A percentile compares a stretch with the other conserved stretches of the same genome.
These are phyloP conservation scores for Adansonia madagascariensis DNA, from an alignment of 441 rosid genomes.

Conservation along the genomic window DNA sequence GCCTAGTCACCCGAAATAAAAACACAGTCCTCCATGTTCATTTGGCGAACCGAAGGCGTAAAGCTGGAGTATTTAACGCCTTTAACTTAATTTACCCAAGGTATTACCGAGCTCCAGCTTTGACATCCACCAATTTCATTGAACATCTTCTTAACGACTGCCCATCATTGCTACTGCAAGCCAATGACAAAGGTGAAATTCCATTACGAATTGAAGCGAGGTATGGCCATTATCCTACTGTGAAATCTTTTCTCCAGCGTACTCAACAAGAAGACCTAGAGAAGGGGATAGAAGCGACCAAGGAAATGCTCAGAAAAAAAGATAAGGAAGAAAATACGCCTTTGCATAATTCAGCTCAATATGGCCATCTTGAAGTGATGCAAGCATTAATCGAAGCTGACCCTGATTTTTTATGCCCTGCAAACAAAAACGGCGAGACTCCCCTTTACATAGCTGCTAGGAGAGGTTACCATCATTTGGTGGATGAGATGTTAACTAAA, in stretches of 20 bases:
- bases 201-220: background rate
- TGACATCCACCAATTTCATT: background rate
- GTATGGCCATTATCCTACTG: background rate
- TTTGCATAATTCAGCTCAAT: conserved; percentile 10
- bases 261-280: conserved; percentile 11
- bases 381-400: background rate
- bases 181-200: background rate
- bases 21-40: background rate
- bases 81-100: too few relatives aligned
- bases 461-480: background rate
- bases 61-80: too few relatives aligned
- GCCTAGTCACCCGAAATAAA: background rate
- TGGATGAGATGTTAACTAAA: background rate
- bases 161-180: background rate
- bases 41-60: background rate
- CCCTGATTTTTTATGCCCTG: background rate
- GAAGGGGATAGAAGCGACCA: background rate
- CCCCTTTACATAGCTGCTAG: too few relatives aligned
- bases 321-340: conserved; percentile 24
- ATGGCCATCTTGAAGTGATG: background rate
- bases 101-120: too few relatives aligned
- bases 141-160: background rate
- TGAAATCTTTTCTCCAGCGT: background rate
- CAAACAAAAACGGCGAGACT: background rate
- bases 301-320: background rate